These are phyloP conservation scores for Cercophora scortea DNA, from an alignment of 495 filamentous ascomycete species.

Conservation along the genomic window DNA sequence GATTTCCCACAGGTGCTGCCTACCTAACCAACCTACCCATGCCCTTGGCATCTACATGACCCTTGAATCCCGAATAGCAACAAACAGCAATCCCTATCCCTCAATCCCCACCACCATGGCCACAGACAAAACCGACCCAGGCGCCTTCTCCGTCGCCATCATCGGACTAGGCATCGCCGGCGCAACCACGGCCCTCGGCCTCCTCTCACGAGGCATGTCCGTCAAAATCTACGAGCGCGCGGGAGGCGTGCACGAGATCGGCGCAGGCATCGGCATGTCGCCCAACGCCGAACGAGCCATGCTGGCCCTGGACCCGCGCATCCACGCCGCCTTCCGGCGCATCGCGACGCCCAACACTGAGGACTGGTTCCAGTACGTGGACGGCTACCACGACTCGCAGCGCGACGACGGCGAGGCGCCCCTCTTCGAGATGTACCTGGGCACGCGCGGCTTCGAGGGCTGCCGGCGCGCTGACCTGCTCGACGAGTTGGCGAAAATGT, in stretches of 20 bases:
- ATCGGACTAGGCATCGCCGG: slow-evolving; percentile 56
- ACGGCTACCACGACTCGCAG: slow-evolving; percentile 14
- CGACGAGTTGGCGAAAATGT: slow-evolving; percentile 29
- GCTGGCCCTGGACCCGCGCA: slow-evolving; percentile 32
- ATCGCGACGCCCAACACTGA: slow-evolving; percentile 29
- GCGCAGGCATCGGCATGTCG: slow-evolving; percentile 51
- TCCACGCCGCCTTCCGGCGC: slow-evolving; percentile 24
- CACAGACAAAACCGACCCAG: no score
- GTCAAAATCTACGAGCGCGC: slow-evolving; percentile 52
- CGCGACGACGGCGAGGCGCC: slow-evolving; percentile 13
- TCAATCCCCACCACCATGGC: no score
- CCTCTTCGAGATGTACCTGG: slow-evolving; percentile 27
- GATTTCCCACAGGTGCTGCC: no score
- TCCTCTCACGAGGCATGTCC: slow-evolving; percentile 40
- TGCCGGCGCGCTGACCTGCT: slow-evolving; percentile 33
- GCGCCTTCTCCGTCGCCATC: slow-evolving; percentile 40
- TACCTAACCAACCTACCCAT: no score
- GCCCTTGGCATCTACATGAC: no score
- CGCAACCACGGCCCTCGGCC: slow-evolving; percentile 45
- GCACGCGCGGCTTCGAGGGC: slow-evolving; percentile 34
- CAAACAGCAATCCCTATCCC: no score
- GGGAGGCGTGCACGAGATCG: slow-evolving; percentile 44
- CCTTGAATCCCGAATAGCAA: no score
- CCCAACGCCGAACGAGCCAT: slow-evolving; percentile 54
- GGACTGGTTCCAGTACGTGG: slow-evolving; percentile 38